These are phyloP conservation scores for Castanea mollissima DNA, from an alignment of 306 rosid species.

Conservation along the genomic window DNA sequence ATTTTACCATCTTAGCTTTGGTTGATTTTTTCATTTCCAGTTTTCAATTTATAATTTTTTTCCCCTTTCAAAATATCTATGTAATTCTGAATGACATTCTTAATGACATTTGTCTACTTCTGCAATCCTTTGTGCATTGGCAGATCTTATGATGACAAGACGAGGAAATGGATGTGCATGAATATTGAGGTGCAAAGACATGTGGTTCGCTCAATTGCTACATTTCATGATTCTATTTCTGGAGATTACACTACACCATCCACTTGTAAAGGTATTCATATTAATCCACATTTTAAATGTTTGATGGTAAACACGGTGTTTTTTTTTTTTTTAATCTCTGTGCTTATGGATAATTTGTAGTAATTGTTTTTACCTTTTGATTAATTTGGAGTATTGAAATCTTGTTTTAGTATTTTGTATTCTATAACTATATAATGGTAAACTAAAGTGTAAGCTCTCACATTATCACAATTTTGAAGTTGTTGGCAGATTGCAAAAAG, in stretches of 20 bases:
- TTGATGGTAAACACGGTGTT: neutral
- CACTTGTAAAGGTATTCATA: slow-evolving; percentile 54
- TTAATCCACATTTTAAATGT: neutral
- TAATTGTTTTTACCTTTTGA: slow-evolving; percentile 10
- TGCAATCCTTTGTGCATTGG: neutral
- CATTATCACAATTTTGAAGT: neutral
- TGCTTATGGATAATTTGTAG: neutral
- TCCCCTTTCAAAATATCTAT: neutral
- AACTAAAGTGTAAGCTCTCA: neutral
- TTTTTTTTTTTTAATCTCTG: neutral
- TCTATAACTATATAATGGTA: neutral
- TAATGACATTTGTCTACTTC: neutral
- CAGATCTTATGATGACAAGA: slow-evolving; percentile 49
- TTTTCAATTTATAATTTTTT: neutral
- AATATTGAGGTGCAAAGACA: slow-evolving; percentile 77
- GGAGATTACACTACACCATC: slow-evolving; percentile 36
- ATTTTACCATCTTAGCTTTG: neutral
- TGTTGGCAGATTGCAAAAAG: too few relatives aligned
- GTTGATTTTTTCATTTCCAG: neutral
- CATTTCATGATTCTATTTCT: slow-evolving; percentile 66
- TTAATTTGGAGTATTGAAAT: slow-evolving; percentile 1
- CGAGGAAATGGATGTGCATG: slow-evolving; percentile 57
- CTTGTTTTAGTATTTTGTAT: neutral
- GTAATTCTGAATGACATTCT: too few relatives aligned
- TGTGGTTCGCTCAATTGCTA: slow-evolving; percentile 52